Base-by-base conservation (phyloP, 345 rosid genomes). In the Eutrema yunnanense region DNA sequence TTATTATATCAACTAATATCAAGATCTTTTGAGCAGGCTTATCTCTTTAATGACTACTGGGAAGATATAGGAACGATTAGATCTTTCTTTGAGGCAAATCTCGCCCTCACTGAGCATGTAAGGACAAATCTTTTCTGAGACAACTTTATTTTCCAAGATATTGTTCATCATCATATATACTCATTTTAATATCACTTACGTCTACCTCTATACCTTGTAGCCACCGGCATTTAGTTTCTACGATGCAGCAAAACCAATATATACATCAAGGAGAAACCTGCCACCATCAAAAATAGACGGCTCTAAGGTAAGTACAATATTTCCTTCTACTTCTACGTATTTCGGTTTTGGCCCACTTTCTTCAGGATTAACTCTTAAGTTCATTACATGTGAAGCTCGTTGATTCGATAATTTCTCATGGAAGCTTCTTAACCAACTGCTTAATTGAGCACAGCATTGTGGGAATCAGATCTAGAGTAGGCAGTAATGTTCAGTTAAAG, bases 1-100 rank as follows among this genome's bases (percentile, higher is more conserved):
- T 26, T 38, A 42, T 67, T 42, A 42, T 60, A 13, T 41, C 43
- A 52, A 51, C 26, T 38, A 22, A 30, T 37, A 16, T 61, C 53
- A 49, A 56, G 57, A 80, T 53, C 6, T 73, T 70, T 58, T 77
- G 76, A 55, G 53, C 88, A 94, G 97, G 98, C 98, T 65, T 89
- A 86, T 77, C 87, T 94, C 73, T 94, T 94, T 76, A 89, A 94
- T 65, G 97, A 90, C 71, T 94, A 94, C 66, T 91, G 98, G 97
- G 96, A 94, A 82, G 98, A 94, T 72, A 94, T 94, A 42, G 97
- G 98, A 75, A 94, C 97, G 7, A 89, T 94, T 84, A 81, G 94
- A 86, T 94, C 98, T 62, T 94, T 91, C 88, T 94, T 94, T 52
- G 86, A 86, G 73, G 97, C 96, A 73, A 94, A 91, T 78, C 96